Evolutionary conservation across 768 basidiomycete genomes (phyloP).

Genomic region (Gautieria morchelliformis): DNA sequence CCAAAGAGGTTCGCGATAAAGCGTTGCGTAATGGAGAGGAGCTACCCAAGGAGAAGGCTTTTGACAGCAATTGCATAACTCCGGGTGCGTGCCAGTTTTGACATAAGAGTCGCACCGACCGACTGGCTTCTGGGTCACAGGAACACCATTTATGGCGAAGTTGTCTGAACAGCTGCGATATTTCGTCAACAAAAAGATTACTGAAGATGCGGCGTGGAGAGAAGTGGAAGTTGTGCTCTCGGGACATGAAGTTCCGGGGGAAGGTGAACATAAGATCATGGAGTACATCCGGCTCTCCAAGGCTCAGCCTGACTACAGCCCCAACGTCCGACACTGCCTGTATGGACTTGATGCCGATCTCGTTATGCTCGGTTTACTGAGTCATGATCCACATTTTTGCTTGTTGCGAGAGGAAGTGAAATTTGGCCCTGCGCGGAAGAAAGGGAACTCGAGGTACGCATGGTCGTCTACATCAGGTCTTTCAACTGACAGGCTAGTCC

Average conservation of each 20-base stretch:
- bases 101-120: neutral
- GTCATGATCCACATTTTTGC: conserved; percentile 98
- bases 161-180: conserved; percentile 90
- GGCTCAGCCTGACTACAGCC: conserved; percentile 93
- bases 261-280: conserved; percentile 99
- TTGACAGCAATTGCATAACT: conserved; percentile 98
- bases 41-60: conserved; percentile 87
- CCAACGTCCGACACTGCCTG: conserved; percentile 93
- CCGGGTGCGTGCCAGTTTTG: conserved; percentile 54
- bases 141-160: conserved; percentile 90
- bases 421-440: conserved; percentile 81
- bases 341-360: conserved; percentile 98
- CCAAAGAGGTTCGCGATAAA: conserved; percentile 76
- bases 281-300: conserved; percentile 93
- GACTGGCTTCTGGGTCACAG: conserved; percentile 26
- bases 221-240: conserved; percentile 87
- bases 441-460: conserved; percentile 44
- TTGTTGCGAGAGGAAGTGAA: conserved; percentile 96
- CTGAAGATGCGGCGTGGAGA: conserved; percentile 93
- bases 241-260: conserved; percentile 96
- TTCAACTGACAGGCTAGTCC: neutral
- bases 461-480: neutral
- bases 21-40: conserved; percentile 85
- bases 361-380: conserved; percentile 94
- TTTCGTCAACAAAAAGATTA: conserved; percentile 97